Percentiles rank a stretch among this genome's conserved stretches.
These are phyloP conservation scores for Penicillium psychrofluorescens DNA, from an alignment of 495 filamentous ascomycete genomes.

Conservation along the genomic window DNA sequence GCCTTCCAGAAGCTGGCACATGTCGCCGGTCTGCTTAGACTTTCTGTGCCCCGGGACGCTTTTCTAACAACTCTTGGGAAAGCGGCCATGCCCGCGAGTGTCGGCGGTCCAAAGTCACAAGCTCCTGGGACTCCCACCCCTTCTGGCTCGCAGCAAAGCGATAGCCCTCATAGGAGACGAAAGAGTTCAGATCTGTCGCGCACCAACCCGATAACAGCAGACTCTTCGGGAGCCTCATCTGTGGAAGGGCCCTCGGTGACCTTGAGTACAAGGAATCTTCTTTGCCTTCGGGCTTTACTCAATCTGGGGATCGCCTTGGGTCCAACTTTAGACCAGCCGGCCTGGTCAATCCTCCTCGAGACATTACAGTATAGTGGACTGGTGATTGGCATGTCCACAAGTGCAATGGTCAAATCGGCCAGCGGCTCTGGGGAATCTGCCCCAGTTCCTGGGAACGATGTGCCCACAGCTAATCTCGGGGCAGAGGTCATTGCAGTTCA, in stretches of 20 bases:
- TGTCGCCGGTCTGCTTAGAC: conserved; percentile 79
- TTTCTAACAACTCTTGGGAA: conserved; percentile 92
- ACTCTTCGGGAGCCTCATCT: conserved; percentile 10
- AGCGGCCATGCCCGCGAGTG: conserved; percentile 75
- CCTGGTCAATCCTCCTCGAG: conserved; percentile 87
- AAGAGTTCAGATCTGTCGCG: conserved; percentile 19
- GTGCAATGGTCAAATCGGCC: conserved; percentile 23
- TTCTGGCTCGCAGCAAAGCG: conserved; percentile 13
- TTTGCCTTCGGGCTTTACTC: conserved; percentile 82
- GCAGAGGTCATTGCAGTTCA: conserved; percentile 83
- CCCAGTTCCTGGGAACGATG: conserved; percentile 32
- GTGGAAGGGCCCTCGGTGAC: conserved; percentile 31
- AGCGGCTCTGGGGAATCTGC: conserved; percentile 21
- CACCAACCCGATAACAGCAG: conserved; percentile 10
- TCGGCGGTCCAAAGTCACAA: conserved; percentile 36
- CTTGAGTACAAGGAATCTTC: conserved; percentile 79
- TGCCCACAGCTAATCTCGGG: conserved; percentile 53
- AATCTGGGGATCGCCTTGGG: conserved; percentile 94
- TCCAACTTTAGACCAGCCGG: conserved; percentile 65
- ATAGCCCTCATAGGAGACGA: conserved; percentile 32
- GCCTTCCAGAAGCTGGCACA: conserved; percentile 95
- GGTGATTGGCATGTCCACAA: conserved; percentile 57
- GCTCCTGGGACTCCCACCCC: conserved; percentile 1
- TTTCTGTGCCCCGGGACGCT: conserved; percentile 83
- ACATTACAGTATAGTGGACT: conserved; percentile 87